Evolutionary conservation across 805 yeast genomes (phyloP), one percentile per base, ranked within the genome.

Genomic region (Yamadazyma olivae): DNA sequence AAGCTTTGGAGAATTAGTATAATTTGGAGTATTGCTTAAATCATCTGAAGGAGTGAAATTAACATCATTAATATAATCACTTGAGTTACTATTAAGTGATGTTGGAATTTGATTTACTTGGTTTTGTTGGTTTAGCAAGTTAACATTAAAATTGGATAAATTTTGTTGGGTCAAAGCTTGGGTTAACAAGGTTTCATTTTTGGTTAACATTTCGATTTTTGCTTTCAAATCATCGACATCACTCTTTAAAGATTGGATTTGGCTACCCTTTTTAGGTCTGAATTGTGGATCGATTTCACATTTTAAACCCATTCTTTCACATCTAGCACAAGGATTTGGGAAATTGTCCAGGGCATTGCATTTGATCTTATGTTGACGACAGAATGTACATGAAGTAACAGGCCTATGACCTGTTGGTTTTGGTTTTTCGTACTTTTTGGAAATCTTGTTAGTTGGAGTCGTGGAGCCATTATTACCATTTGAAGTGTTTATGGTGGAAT

Each of bases 251-350:
- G 82, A 73, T 49, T 88, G 95, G 18, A 89, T 80, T 57, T 89
- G 96, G 1, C 91, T 82, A 1, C 96, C 96, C 58, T 88, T 89
- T 49, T 86, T 82, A 3, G 97, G 96, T 51, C 89, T 74, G 58
- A 88, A 90, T 49, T 82, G 82, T 1, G 96, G 96, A 59, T 90
- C 96, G 17, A 90, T 85, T 49, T 84, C 91, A 64, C 97, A 90
- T 39, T 71, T 74, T 25, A 88, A 66, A 2, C 79, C 81, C 85
- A 85, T 83, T 52, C 83, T 71, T 35, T 78, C 81, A 61, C 97
- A 90, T 41, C 96, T 61, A 13, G 83, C 74, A 57, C 97, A 90
- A 0, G 96, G 84, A 5, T 69, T 66, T 0, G 96, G 96, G 46
- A 75, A 83, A 44, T 81, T 77, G 16, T 83, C 90, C 3, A 87